These are phyloP conservation scores for Chlorella sp. DNA, from an alignment of 139 green algal genomes.

Conservation along the genomic window DNA sequence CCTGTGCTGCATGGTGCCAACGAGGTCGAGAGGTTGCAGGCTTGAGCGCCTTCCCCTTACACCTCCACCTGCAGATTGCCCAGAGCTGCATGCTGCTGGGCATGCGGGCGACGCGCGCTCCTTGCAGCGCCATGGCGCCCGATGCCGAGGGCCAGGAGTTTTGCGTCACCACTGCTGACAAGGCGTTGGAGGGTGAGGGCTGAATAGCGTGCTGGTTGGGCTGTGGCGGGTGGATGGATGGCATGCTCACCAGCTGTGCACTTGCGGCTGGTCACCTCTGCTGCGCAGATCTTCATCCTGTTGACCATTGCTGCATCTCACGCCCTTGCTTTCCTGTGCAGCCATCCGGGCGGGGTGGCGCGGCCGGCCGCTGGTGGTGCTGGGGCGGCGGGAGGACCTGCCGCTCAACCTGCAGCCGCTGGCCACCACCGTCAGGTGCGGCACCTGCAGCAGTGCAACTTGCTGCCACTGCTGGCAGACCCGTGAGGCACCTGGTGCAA, in stretches of 20 bases:
- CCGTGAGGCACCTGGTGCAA: too few species aligned
- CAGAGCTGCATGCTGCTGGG: conserved; percentile 44
- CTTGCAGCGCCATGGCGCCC: not conserved
- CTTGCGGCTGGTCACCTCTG: too few species aligned
- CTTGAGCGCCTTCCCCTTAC: not conserved
- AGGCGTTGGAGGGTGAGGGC: conserved; percentile 14
- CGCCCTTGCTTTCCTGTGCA: not conserved
- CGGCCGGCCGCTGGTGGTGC: conserved; percentile 61
- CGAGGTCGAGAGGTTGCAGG: too few species aligned
- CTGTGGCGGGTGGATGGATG: not conserved
- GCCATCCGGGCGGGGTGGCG: conserved; percentile 63
- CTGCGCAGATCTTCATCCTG: not conserved
- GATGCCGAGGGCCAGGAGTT: conserved; percentile 34
- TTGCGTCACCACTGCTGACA: conserved; percentile 53
- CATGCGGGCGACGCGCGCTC: conserved; percentile 31
- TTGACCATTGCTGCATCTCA: not conserved
- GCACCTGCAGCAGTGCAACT: not conserved
- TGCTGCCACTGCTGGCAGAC: too few species aligned
- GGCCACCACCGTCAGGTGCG: conserved; percentile 31
- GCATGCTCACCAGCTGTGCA: too few species aligned
- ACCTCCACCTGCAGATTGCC: conserved; percentile 20
- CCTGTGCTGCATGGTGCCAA: too few species aligned
- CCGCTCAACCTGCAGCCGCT: conserved; percentile 40
- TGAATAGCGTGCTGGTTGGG: too few species aligned
- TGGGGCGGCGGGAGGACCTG: conserved; percentile 54